Base-by-base conservation (phyloP, 257 asterid species). In the Solanum tarapatanum region DNA sequence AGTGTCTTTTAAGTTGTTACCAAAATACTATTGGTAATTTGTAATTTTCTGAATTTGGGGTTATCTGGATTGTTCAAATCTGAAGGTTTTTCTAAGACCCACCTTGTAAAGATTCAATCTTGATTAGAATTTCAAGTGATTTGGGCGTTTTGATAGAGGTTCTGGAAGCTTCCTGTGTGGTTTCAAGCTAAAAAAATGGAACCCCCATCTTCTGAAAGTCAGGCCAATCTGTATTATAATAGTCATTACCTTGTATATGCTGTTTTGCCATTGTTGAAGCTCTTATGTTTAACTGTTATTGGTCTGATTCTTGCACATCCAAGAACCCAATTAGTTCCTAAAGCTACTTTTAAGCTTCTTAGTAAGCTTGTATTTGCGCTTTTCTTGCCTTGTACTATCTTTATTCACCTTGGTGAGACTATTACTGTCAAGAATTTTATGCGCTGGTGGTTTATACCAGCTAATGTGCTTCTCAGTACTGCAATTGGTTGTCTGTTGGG, bases 381-480 rank as follows among this genome's bases (percentile, higher is more conserved):
- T 58, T 97, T 97, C 92, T 91, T 97, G 90, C 99, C 99, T 5
- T 94, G 98, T 83, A 69, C 93, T 58, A 97, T 97, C 66, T 97
- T 97, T 89, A 93, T 91, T 84, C 98, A 97, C 89, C 94, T 97
- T 3, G 99, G 99, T 8, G 98, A 97, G 88, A 88, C 97, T 4
- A 96, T 97, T 66, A 95, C 96, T 36, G 68, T 93, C 11, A 64
- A 92, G 90, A 97, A 95, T 88, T 94, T 97, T 84, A 35, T 62
- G 5, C 88, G 83, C 0, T 97, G 99, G 99, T 97, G 99, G 99
- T 97, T 97, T 88, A 93, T 97, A 79, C 99, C 99, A 4, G 96
- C 92, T 51, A 97, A 97, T 87, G 99, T 97, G 77, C 88, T 97
- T 87, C 86, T 97, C 21, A 95, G 99, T 80, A 95, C 98, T 43